Conservation (phyloP, 352 stramenopile genomes). For the Pythium monospermum region DNA sequence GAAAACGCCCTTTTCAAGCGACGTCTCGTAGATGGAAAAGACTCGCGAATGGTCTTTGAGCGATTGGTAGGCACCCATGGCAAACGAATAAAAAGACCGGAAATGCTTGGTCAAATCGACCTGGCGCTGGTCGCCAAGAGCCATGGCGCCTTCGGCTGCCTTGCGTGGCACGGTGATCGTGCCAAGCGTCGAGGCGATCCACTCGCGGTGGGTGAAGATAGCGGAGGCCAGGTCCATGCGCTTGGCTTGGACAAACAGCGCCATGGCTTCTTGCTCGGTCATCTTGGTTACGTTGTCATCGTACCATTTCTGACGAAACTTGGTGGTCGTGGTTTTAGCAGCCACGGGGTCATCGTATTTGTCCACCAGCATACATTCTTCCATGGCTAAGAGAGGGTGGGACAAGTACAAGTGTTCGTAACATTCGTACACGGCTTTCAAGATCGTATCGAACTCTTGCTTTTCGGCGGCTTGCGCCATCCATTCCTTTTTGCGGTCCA, state of each 20-base stretch:
- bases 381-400: conserved; percentile 17
- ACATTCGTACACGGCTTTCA: conserved; percentile 53
- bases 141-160: conserved; percentile 8
- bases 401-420: conserved; percentile 52
- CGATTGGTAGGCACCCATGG: conserved; percentile 37
- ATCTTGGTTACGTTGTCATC: conserved; percentile 52
- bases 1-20: conserved; percentile 34
- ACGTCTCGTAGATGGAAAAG: conserved; percentile 46
- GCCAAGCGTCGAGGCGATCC: conserved; percentile 31
- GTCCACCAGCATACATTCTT: conserved; percentile 1
- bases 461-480: conserved; percentile 42
- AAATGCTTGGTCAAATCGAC: conserved; percentile 39
- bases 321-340: conserved; percentile 29
- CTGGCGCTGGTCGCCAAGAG: conserved; percentile 31
- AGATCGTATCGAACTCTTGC: conserved; percentile 17
- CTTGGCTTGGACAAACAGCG: conserved; percentile 38
- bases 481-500: conserved; percentile 66
- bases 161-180: conserved; percentile 20
- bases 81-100: conserved; percentile 68
- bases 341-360: conserved; percentile 17
- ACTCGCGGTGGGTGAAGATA: conserved; percentile 45
- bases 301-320: conserved; percentile 46
- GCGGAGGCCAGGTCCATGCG: conserved; percentile 33
- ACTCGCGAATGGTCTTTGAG: conserved; percentile 26
- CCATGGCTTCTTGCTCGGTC: conserved; percentile 59